Conservation (phyloP, 2,329 filamentous ascomycete species). For the Tolypocladium endophyticum region DNA sequence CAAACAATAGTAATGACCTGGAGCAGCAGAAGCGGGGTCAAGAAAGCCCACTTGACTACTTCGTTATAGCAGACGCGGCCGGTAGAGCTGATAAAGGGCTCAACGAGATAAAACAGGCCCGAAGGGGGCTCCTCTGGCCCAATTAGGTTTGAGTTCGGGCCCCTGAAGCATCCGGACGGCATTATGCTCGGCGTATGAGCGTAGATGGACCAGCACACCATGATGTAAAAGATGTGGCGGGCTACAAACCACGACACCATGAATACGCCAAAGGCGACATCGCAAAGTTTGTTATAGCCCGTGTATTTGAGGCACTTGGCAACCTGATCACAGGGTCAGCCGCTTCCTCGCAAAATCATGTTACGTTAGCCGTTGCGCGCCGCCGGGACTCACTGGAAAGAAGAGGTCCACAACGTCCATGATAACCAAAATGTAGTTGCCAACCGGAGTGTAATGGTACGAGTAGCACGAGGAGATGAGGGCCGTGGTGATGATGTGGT, state of each 20-base stretch:
- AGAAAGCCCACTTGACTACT: constrained; percentile 64
- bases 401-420: constrained; percentile 93
- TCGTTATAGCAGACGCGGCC: constrained; percentile 73
- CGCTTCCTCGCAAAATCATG: background rate
- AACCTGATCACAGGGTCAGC: constrained; percentile 35
- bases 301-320: constrained; percentile 94
- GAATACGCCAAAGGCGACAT: constrained; percentile 75
- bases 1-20: constrained; percentile 75
- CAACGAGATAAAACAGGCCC: constrained; percentile 52
- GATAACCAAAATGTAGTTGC: constrained; percentile 76
- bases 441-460: constrained; percentile 79
- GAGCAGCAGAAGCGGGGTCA: constrained; percentile 64
- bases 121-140: constrained; percentile 42
- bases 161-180: constrained; percentile 60
- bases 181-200: constrained; percentile 52
- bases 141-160: constrained; percentile 40
- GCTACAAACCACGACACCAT: constrained; percentile 75
- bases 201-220: constrained; percentile 76
- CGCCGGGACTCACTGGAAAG: constrained; percentile 55
- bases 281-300: constrained; percentile 65
- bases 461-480: constrained; percentile 76
- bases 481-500: constrained; percentile 80
- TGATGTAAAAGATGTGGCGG: constrained; percentile 71
- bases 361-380: background rate
- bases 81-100: constrained; percentile 61